Evolutionary conservation across 441 rosid genomes (phyloP).

Genomic region (Melastoma candidum): DNA sequence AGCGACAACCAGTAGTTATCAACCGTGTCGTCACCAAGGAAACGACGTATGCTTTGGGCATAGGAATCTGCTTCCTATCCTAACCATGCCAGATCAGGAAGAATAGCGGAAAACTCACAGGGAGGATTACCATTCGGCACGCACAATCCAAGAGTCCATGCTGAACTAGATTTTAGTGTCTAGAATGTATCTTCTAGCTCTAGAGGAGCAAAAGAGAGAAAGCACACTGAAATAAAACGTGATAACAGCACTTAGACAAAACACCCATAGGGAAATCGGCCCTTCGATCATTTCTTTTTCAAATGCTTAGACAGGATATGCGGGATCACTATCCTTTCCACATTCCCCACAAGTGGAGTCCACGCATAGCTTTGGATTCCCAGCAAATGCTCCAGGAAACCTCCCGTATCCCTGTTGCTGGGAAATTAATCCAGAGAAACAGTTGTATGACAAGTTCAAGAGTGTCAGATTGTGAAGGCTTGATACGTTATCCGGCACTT

Average conservation of each 20-base stretch:
- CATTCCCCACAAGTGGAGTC: slow-evolving; percentile 46
- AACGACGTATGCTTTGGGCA: too few relatives aligned
- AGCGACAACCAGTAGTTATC: too few relatives aligned
- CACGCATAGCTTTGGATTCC: slow-evolving; percentile 65
- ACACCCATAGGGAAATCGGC: slow-evolving; percentile 58
- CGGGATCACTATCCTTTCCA: slow-evolving; percentile 29
- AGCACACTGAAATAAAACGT: slow-evolving; percentile 62
- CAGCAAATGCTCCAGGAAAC: slow-evolving; percentile 81
- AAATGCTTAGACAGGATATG: slow-evolving; percentile 31
- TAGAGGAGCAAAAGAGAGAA: slow-evolving; percentile 49
- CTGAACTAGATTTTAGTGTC: slow-evolving; percentile 35
- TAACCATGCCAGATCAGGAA: too few relatives aligned
- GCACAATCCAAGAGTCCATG: too few relatives aligned
- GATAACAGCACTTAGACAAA: slow-evolving; percentile 60
- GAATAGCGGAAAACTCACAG: too few relatives aligned
- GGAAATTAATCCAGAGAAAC: slow-evolving; percentile 63
- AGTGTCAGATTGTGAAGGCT: slow-evolving; percentile 34
- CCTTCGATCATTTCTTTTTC: slow-evolving; percentile 59
- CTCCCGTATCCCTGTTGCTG: slow-evolving; percentile 46
- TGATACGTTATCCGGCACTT: slow-evolving; percentile 49
- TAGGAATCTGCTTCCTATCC: too few relatives aligned
- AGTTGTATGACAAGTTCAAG: slow-evolving; percentile 63
- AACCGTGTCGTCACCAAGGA: too few relatives aligned
- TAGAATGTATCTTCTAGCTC: slow-evolving; percentile 55
- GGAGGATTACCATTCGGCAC: too few relatives aligned